Conservation (phyloP, 2,329 filamentous ascomycete genomes). For the Chalaropsis thielavioides region DNA sequence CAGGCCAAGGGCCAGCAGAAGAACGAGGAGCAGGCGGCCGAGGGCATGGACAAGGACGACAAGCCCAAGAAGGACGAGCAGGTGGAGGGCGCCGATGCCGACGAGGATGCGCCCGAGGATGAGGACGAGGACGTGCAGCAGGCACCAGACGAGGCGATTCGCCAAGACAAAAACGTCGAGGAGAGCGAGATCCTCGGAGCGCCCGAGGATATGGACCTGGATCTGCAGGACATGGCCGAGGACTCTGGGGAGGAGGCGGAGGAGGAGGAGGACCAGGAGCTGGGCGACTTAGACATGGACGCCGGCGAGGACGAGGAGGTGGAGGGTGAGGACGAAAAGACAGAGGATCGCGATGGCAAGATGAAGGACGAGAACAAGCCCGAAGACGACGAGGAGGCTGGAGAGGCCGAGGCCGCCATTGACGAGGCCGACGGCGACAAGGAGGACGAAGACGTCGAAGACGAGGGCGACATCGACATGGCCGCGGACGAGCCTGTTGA, state of each 20-base stretch:
- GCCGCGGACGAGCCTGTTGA: conserved; percentile 21
- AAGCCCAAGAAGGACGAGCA: conserved; percentile 36
- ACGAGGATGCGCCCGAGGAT: conserved; percentile 24
- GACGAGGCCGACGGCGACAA: conserved; percentile 22
- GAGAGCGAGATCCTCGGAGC: conserved; percentile 71
- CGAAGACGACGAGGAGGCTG: conserved; percentile 40
- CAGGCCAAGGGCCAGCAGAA: conserved; percentile 56
- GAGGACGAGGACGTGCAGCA: conserved; percentile 35
- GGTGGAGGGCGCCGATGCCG: conserved; percentile 24
- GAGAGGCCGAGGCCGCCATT: conserved; percentile 30
- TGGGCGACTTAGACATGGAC: conserved; percentile 42
- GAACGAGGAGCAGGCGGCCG: conserved; percentile 43
- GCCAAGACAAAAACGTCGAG: conserved; percentile 59
- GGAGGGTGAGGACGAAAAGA: conserved; percentile 23
- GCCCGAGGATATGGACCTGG: conserved; percentile 77
- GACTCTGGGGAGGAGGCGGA: conserved; percentile 28
- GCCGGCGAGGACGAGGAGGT: conserved; percentile 28
- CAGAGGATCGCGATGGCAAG: conserved; percentile 33
- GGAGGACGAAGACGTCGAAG: conserved; percentile 23
- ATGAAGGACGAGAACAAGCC: conserved; percentile 44
- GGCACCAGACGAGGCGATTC: conserved; percentile 41
- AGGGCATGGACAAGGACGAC: conserved; percentile 40
- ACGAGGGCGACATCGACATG: conserved; percentile 17
- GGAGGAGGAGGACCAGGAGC: conserved; percentile 31
- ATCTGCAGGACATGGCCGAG: conserved; percentile 52